Base-by-base conservation (phyloP, 768 basidiomycete genomes). In the Naematelia encephala region DNA sequence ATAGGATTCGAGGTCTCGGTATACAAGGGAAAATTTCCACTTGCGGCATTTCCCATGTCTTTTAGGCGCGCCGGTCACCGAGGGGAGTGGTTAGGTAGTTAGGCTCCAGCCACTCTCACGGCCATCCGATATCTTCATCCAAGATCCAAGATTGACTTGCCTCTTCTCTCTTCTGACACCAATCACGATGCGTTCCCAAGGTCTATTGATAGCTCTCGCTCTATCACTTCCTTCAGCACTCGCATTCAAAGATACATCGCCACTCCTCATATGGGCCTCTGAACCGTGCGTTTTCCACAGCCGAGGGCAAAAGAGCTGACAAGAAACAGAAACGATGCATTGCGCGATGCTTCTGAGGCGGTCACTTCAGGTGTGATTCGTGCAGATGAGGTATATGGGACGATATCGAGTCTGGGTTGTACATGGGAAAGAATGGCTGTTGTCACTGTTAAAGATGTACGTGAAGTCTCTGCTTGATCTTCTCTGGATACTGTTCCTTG, bases 211-310 rank as follows among this genome's bases (percentile, higher is more conserved):
- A 4, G 53, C 57, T 0, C 56, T 56, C 3, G 49, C 54, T 8
- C 42, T 72, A 5, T 51, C 57, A 5, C 51, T 64, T 8, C 19
- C 57, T 13, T 54, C 66, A 4, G 50, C 57, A 21, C 45, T 53
- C 19, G 72, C 60, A 2, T 73, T 68, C 67, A 64, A 57, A 50
- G 67, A 71, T 46, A 69, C 69, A 0, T 71, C 72, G 1, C 72
- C 72, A 12, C 54, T 74, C 19, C 62, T 71, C 4, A 53, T 71
- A 1, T 74, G 67, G 67, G 64, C 68, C 1, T 63, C 69, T 12
- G 55, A 55, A 28, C 66, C 68, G 72, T 74, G 26, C 54, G 69
- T 68, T 45, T 16, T 12, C 34, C 53, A 28, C 27, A 11, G 28
- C n/a, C 49, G 16, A 13, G 12, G 22, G 2, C 54, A 3, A 29